These are phyloP conservation scores for Cicer chorassanicum DNA, from an alignment of 306 rosid species.

Conservation along the genomic window DNA sequence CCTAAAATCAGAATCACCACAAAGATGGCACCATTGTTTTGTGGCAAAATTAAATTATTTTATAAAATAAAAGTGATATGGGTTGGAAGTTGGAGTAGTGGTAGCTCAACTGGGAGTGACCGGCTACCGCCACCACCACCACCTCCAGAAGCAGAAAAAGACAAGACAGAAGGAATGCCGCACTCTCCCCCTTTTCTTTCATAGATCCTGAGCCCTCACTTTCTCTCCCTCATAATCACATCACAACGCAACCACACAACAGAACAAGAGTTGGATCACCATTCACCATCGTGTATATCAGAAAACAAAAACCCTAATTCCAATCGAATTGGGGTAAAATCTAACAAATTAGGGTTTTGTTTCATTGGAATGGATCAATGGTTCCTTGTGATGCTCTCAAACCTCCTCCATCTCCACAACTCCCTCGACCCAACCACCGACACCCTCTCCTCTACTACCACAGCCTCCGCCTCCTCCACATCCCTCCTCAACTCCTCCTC, in stretches of 20 bases:
- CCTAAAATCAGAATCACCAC: too few relatives aligned
- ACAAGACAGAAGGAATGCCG: neutral
- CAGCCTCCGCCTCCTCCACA: conserved; percentile 57
- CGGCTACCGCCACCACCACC: conserved; percentile 19
- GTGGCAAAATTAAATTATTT: too few relatives aligned
- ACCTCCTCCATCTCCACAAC: conserved; percentile 90
- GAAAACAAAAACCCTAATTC: conserved; percentile 28
- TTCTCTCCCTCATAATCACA: neutral
- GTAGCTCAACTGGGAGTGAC: conserved; percentile 15
- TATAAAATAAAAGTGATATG: too few relatives aligned
- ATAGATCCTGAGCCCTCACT: neutral
- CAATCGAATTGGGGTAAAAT: neutral
- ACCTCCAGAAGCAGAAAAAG: neutral
- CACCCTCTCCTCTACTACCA: conserved; percentile 58
- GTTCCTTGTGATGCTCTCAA: conserved; percentile 79
- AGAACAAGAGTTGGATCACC: neutral
- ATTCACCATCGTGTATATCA: neutral
- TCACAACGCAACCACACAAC: too few relatives aligned
- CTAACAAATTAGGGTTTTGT: conserved; percentile 34
- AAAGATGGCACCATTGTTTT: too few relatives aligned
- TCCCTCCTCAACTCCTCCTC: conserved; percentile 82
- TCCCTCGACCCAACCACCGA: conserved; percentile 83
- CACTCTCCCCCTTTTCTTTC: neutral
- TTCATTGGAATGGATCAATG: conserved; percentile 65
- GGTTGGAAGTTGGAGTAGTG: conserved; percentile 5